Base-by-base conservation (phyloP, 2,329 filamentous ascomycete species). In the Sclerotinia subarctica region DNA sequence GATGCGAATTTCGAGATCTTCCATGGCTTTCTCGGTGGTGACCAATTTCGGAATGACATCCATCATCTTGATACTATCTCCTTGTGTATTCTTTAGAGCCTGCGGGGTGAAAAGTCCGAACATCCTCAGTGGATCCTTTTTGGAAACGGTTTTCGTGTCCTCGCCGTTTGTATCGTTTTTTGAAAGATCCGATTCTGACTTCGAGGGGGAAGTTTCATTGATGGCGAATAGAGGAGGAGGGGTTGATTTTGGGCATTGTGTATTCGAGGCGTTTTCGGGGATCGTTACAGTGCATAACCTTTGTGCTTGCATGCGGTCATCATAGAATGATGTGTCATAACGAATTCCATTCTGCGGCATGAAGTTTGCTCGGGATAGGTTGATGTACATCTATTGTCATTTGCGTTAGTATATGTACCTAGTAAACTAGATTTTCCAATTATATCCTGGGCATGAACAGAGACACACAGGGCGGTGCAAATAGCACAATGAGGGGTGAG, bases 321-420 rank as follows among this genome's bases (percentile, higher is more conserved):
- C 90, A 76, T 91, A 94, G 75, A 86, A 85, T 73, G 92, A 88
- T 71, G 82, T 84, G 3, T 90, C 90, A 76, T 90, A 93, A 53
- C 86, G 82, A 70, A 86, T 77, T 44, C 88, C 85, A 17, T 85
- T 81, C 75, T 86, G 82, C n/a, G 86, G 86, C 38, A 85, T 81
- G 78, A 92, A 93, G 79, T 93, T 93, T 70, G 91, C 91, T 68
- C 90, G 85, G n/a, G 91, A 89, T 52, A 94, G 70, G 59, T 74
- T 64, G 42, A 74, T 72, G 52, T 72, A 69, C 56, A 74, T 69
- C 76, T 77, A 51, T 21, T 35, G 24, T 49, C 52, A 11, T 29
- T 21, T 57, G 24, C 24, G 32, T 63, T 53, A 66, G 32, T 24
- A 47, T 15, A 21, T 5, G 29, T 24, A 35, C 26, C n/a, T 10